These are phyloP conservation scores for Diaporthe vexans DNA, from an alignment of 2,329 filamentous ascomycete species.

Conservation along the genomic window DNA sequence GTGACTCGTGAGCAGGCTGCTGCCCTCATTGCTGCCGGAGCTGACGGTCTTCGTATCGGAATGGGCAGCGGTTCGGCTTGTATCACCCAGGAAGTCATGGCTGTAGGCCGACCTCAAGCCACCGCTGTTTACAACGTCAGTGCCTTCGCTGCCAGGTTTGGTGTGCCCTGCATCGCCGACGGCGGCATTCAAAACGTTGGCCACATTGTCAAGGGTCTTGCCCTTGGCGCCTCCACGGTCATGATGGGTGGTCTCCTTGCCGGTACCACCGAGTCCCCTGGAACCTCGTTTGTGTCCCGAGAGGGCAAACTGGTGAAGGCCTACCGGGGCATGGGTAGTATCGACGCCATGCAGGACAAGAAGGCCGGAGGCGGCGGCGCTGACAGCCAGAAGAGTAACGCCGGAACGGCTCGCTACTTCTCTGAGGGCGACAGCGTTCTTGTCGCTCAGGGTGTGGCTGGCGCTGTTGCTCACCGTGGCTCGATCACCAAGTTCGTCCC, in stretches of 20 bases:
- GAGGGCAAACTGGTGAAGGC: constrained; percentile 99
- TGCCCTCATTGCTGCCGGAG: constrained; percentile 89
- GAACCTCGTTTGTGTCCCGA: constrained; percentile 94
- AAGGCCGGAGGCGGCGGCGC: constrained; percentile 84
- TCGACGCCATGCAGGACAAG: constrained; percentile 99
- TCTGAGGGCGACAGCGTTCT: constrained; percentile 95
- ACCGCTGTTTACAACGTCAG: constrained; percentile 92
- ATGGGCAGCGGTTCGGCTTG: constrained; percentile 99
- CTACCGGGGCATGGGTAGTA: constrained; percentile 98
- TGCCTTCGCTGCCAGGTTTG: constrained; percentile 90
- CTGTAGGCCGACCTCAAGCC: constrained; percentile 95
- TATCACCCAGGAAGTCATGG: constrained; percentile 99
- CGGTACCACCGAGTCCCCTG: constrained; percentile 96
- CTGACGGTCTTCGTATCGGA: constrained; percentile 96
- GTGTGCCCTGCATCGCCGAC: constrained; percentile 97
- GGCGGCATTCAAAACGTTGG: constrained; percentile 98
- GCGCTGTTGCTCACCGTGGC: constrained; percentile 83
- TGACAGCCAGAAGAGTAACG: constrained; percentile 85
- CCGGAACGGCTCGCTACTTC: constrained; percentile 97
- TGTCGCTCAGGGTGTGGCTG: constrained; percentile 96
- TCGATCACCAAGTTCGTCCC: constrained; percentile 96
- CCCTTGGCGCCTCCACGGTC: constrained; percentile 92
- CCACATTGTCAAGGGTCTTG: constrained; percentile 98
- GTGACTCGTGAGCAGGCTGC: constrained; percentile 98
- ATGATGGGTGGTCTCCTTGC: constrained; percentile 99